Conservation (phyloP, 305 asterid species). For the Plantago lanceolata region DNA sequence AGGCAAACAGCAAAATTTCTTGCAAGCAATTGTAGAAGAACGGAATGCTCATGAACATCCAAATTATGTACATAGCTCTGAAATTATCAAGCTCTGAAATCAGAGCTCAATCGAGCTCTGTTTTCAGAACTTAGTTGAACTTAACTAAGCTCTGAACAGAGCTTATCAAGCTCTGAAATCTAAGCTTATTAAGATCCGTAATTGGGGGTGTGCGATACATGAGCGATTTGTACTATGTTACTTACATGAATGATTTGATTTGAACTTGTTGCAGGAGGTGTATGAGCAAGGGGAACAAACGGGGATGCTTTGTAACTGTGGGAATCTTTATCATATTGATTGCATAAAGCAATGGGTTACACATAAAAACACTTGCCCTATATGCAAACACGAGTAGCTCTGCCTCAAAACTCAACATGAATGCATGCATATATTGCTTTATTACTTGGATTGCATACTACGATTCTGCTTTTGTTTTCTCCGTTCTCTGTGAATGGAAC, state of each 20-base stretch:
- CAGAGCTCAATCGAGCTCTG: no score
- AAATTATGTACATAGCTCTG: no score
- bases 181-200: no score
- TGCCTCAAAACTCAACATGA: constrained; percentile 29
- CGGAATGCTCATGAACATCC: no score
- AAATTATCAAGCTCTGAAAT: no score
- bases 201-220: neutral
- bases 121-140: no score
- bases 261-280: constrained; percentile 63
- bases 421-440: neutral
- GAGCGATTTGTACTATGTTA: neutral
- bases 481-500: no score
- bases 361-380: constrained; percentile 70
- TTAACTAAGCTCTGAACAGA: no score
- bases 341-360: constrained; percentile 92
- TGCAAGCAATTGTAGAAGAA: no score
- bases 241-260: neutral
- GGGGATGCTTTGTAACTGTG: constrained; percentile 64
- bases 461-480: no score
- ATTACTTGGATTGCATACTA: constrained; percentile 15
- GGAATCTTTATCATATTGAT: constrained; percentile 64
- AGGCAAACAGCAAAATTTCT: no score
- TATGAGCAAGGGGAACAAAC: constrained; percentile 59
- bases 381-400: constrained; percentile 61
- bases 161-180: no score